Evolutionary conservation across 192 early-diverging fungal genomes (phyloP).

Genomic region (Rhizophagus sp.): DNA sequence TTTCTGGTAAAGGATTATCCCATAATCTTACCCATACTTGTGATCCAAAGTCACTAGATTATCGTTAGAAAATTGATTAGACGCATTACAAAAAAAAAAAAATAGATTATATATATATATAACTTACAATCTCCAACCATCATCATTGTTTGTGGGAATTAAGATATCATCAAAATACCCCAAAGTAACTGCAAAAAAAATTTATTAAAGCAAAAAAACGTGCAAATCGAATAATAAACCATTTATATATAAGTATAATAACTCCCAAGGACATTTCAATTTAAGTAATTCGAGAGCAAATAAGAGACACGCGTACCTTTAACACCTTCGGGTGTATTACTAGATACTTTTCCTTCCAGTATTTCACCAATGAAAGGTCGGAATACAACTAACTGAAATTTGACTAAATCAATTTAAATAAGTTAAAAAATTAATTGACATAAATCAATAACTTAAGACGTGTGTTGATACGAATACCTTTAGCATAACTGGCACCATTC

Average conservation of each 20-base stretch:
- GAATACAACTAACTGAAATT: conserved; percentile 87
- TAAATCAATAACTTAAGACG: no score
- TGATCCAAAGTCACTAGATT: conserved; percentile 56
- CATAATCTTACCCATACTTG: conserved; percentile 69
- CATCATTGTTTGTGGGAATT: conserved; percentile 70
- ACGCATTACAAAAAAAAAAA: no score
- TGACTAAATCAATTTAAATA: conserved; percentile 43
- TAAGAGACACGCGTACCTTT: conserved; percentile 48
- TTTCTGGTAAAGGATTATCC: neutral
- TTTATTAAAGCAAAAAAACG: no score
- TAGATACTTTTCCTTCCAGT: conserved; percentile 76
- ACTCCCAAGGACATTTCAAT: neutral
- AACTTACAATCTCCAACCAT: conserved; percentile 64
- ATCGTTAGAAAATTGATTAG: conserved; percentile 2
- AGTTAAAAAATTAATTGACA: no score
- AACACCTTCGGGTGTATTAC: conserved; percentile 67
- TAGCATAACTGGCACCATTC: conserved; percentile 77
- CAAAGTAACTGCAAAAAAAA: conserved; percentile 59
- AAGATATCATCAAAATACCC: conserved; percentile 93
- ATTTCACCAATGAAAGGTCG: conserved; percentile 90
- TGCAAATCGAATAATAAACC: no score
- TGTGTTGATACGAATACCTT: conserved; percentile 45
- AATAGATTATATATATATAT: neutral
- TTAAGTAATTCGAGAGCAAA: neutral
- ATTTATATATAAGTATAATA: no score